phyloP scores from a whole-genome alignment of 192 early-diverging fungal genomes.

The Coemansia sp. region DNA sequence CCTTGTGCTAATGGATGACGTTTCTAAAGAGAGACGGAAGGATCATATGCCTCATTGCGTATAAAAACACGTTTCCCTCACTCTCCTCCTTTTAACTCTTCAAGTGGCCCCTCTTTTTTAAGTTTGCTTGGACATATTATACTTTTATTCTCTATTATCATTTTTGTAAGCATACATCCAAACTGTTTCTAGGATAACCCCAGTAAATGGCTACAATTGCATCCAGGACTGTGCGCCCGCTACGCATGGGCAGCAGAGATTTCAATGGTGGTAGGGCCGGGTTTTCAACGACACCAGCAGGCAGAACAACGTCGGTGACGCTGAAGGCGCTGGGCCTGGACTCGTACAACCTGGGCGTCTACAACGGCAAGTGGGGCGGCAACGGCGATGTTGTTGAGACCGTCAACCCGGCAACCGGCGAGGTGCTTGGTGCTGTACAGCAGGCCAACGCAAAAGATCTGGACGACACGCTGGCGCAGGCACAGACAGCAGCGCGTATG shows the following conservation, averaged over 20 bases:
- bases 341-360: constrained; percentile 74
- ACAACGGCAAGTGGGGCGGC: constrained; percentile 73
- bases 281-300: constrained; percentile 26
- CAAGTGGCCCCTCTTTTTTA: too few relatives aligned
- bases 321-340: constrained; percentile 62
- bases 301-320: constrained; percentile 35
- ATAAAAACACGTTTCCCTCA: too few relatives aligned
- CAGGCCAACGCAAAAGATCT: constrained; percentile 66
- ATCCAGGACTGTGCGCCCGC: constrained; percentile 4
- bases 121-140: too few relatives aligned
- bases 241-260: constrained; percentile 1
- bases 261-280: background rate
- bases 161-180: background rate
- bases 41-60: too few relatives aligned
- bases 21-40: too few relatives aligned
- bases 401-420: constrained; percentile 77
- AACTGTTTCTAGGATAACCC: background rate
- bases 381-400: constrained; percentile 64
- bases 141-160: background rate
- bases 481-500: constrained; percentile 63
- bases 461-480: constrained; percentile 62
- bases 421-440: constrained; percentile 77
- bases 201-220: constrained; percentile 6
- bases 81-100: too few relatives aligned
- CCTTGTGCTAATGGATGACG: too few relatives aligned